These are phyloP conservation scores for Sherardia arvensis DNA, from an alignment of 257 asterid genomes.

Conservation along the genomic window DNA sequence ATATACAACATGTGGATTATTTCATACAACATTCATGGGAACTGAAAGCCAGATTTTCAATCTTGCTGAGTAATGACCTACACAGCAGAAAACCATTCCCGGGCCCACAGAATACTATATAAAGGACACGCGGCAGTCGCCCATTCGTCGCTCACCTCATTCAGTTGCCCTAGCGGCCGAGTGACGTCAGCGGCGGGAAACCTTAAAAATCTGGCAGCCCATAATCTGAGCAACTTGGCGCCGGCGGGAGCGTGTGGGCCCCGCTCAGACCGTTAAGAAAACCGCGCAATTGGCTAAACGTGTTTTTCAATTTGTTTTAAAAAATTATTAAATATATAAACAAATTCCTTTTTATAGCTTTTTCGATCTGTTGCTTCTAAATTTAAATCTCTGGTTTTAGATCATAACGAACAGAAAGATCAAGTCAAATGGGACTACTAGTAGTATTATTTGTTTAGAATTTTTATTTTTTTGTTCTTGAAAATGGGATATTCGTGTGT, in stretches of 20 bases:
- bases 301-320: not conserved
- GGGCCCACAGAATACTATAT: not conserved
- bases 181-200: not conserved
- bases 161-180: not conserved
- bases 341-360: no score
- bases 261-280: not conserved
- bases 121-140: not conserved
- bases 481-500: not conserved
- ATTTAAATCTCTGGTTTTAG: not conserved
- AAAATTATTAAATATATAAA: not conserved
- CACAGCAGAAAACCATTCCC: not conserved
- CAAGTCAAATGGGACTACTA: not conserved
- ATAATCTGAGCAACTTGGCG: not conserved
- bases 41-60: not conserved
- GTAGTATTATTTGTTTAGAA: not conserved
- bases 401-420: not conserved
- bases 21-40: not conserved
- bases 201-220: not conserved
- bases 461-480: not conserved
- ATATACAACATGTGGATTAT: not conserved
- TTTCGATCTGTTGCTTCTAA: not conserved
- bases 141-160: not conserved
- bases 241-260: conserved; percentile 1
- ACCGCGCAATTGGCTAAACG: conserved; percentile 1
- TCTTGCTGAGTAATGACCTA: not conserved